Evolutionary conservation across 192 early-diverging fungal species (phyloP).

Genomic region (Haplosporangium gracile): DNA sequence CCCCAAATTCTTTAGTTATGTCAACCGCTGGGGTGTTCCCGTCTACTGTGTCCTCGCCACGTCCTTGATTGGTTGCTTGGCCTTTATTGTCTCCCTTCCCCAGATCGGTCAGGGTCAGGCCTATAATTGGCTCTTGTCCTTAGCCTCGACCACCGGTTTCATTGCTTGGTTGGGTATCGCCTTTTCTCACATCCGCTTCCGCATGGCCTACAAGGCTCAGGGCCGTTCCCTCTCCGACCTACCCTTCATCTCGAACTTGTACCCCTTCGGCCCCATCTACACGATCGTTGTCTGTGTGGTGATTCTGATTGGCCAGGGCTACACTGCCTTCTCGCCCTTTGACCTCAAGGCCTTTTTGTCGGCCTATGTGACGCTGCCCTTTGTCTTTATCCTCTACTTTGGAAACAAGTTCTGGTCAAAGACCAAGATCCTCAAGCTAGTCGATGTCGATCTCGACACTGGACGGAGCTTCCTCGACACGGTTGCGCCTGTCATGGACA

Average conservation of each 20-base stretch:
- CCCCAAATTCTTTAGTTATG: constrained; percentile 68
- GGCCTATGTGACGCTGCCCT: constrained; percentile 68
- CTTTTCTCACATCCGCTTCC: constrained; percentile 83
- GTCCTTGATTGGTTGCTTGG: constrained; percentile 69
- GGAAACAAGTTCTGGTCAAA: constrained; percentile 71
- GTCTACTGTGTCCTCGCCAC: constrained; percentile 69
- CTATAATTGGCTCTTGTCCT: constrained; percentile 72
- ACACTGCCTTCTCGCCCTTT: constrained; percentile 67
- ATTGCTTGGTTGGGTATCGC: constrained; percentile 86
- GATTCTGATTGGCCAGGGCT: constrained; percentile 72
- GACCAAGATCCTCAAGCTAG: constrained; percentile 68
- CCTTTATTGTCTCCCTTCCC: constrained; percentile 66
- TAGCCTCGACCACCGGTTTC: constrained; percentile 79
- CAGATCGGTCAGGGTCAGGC: constrained; percentile 72
- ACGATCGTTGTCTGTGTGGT: constrained; percentile 71
- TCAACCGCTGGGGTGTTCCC: constrained; percentile 75
- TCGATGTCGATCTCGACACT: constrained; percentile 68
- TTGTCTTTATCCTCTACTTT: constrained; percentile 72
- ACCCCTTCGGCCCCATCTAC: constrained; percentile 69
- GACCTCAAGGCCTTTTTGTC: constrained; percentile 67
- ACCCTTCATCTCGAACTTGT: constrained; percentile 73
- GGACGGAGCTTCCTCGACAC: constrained; percentile 47
- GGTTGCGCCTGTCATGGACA: constrained; percentile 23
- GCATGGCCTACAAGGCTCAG: constrained; percentile 79
- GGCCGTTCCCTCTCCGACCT: constrained; percentile 68